These are phyloP conservation scores for Phialophora chinensis DNA, from an alignment of 2,329 filamentous ascomycete species.

Conservation along the genomic window DNA sequence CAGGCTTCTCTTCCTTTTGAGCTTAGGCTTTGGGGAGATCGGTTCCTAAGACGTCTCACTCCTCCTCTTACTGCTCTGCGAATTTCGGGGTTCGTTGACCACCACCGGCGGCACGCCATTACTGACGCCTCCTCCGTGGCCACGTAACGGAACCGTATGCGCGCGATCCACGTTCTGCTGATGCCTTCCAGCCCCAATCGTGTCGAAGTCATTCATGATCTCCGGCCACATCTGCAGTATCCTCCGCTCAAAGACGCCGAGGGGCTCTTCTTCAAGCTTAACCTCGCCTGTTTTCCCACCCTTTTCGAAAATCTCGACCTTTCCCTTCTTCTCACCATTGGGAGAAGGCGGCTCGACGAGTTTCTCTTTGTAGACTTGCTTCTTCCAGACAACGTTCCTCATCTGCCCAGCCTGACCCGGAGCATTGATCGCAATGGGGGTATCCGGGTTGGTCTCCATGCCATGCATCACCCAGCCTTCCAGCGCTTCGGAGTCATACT, in stretches of 20 bases:
- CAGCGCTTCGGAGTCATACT: slow-evolving; percentile 56
- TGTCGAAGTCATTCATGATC: slow-evolving; percentile 31
- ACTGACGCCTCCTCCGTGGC: not conserved
- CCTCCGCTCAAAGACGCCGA: slow-evolving; percentile 36
- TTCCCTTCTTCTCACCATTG: slow-evolving; percentile 5
- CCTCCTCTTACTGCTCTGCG: slow-evolving; percentile 24
- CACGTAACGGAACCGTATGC: slow-evolving; percentile 15
- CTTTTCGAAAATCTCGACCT: slow-evolving; percentile 14
- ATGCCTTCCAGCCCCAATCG: slow-evolving; percentile 25
- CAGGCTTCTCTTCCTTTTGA: not conserved
- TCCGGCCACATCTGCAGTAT: slow-evolving; percentile 37
- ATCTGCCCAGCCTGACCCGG: slow-evolving; percentile 37
- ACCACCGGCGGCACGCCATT: not conserved
- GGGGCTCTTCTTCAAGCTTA: slow-evolving; percentile 35
- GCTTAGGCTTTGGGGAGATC: not conserved
- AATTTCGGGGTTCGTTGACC: slow-evolving; percentile 17
- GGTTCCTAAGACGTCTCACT: slow-evolving; percentile 17
- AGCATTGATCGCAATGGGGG: slow-evolving; percentile 31
- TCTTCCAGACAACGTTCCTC: slow-evolving; percentile 38
- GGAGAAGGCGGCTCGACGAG: not conserved
- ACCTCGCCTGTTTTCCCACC: slow-evolving; percentile 26
- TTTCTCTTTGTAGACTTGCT: slow-evolving; percentile 24
- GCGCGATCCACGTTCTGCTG: slow-evolving; percentile 16
- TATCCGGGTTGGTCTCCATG: slow-evolving; percentile 34
- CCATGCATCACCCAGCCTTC: slow-evolving; percentile 37